These are phyloP conservation scores for Raffaelea ambrosiae DNA, from an alignment of 2,329 filamentous ascomycete genomes.

Conservation along the genomic window DNA sequence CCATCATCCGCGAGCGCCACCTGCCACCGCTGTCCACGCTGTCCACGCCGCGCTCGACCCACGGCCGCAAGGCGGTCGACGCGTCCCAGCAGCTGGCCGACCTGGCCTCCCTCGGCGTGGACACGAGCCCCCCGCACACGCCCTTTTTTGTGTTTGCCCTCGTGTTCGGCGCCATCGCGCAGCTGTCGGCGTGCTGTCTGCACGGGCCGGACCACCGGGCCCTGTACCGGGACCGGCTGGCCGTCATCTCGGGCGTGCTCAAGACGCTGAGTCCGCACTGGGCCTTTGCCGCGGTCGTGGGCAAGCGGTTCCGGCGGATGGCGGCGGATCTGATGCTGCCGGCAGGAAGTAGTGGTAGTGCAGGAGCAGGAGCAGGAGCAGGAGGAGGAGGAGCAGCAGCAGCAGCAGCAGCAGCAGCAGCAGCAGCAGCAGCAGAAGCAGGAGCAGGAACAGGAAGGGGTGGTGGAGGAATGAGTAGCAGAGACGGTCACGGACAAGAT, in stretches of 20 bases:
- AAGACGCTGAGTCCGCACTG: neutral
- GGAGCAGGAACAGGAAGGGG: too few species aligned
- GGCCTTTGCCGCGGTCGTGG: neutral
- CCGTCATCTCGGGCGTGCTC: neutral
- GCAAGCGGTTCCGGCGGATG: neutral
- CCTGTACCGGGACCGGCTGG: neutral
- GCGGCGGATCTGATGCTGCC: neutral
- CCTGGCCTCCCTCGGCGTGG: neutral
- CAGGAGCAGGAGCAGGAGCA: neutral
- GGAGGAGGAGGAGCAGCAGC: too few species aligned
- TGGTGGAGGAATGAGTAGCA: too few species aligned
- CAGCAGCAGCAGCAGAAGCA: too few species aligned
- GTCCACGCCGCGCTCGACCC: neutral
- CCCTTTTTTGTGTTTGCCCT: constrained; percentile 4
- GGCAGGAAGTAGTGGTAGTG: neutral
- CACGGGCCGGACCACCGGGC: neutral
- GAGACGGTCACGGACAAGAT: too few species aligned
- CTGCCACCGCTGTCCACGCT: neutral
- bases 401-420: too few species aligned
- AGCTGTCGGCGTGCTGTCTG: neutral
- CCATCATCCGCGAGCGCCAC: neutral
- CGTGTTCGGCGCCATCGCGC: constrained; percentile 1
- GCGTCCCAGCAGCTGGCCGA: neutral
- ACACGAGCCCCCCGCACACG: neutral
- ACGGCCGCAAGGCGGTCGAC: neutral